Base-by-base conservation (phyloP, 345 rosid species). In the Arabis alpina region DNA sequence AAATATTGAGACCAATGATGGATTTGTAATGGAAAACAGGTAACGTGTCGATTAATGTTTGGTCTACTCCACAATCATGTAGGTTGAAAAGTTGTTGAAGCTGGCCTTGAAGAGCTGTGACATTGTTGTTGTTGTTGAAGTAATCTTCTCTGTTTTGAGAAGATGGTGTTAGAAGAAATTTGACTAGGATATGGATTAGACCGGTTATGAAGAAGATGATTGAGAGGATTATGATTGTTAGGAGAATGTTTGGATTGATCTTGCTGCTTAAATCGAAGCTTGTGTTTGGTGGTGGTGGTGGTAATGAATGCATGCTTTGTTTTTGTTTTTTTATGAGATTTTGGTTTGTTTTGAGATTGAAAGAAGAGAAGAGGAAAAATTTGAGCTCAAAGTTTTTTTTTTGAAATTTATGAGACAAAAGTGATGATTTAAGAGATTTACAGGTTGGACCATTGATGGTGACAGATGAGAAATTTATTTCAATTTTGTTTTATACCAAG, bases 71-170 rank as follows among this genome's bases (percentile, higher is more conserved):
- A 0, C 85, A 86, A 64, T 92, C 97, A 30, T 94, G 99, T 49
- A 94, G 93, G 64, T 89, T 89, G 72, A 94, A 94, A 2, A 94
- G 90, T 61, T 94, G 97, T 74, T 89, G 99, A 76, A 94, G 80
- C 73, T 83, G 99, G 28, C 99, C 97, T 77, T 94, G 96, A 73
- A 94, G 83, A 67, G 88, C 89, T 70, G 96, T 91, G 57, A 82
- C 90, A 60, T 66, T 72, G 55, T 62, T 67, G 65, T 19, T 19
- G 23, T 67, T 71, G 44, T 70, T 54, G 10, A 62, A 54, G 75
- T 76, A 32, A 52, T 84, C 96, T 16, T 84, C 95, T 28, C 85
- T 80, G 53, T 83, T 90, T 71, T 89, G 83, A 13, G 4, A 70
- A 6, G 77, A 58, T 28, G 94, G 88, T 70, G 90, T 86, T 74